Evolutionary conservation across 2,329 filamentous ascomycete genomes (phyloP), one percentile per base, ranked within the genome.

Genomic region (Cladosporium phlei): DNA sequence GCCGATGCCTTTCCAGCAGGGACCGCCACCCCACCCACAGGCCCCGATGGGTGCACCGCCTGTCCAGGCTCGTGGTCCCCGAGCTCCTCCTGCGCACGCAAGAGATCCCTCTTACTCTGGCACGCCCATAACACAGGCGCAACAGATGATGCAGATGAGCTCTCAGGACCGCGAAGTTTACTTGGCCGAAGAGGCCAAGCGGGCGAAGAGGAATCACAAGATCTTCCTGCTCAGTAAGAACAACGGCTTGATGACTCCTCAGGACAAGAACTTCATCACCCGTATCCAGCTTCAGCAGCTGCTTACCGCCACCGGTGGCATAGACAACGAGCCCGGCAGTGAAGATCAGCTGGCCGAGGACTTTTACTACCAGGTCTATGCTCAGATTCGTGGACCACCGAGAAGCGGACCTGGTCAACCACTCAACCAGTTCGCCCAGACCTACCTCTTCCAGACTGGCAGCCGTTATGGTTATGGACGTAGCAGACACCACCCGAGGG

Each of bases 251-350:
- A 98, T 98, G 93, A 98, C 93, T 3, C 93, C 93, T 0, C 91
- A 97, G 63, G 93, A 98, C 69, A 98, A 98, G 76, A 98, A 96
- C 65, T 98, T 97, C 69, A 95, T 98, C 56, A 97, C 93, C 4
- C 83, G 93, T 14, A 98, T 98, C 55, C 93, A 98, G 66, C 77
- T 98, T 43, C 93, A 98, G 69, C 93, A 98, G 65, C 78, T 98
- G 27, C 88, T 98, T 45, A 83, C 91, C 9, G 90, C 93, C 7
- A 95, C 89, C 19, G 91, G 91, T 8, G 93, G 89, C 59, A 79
- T 89, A 3, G 84, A 84, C 44, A 89, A 95, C 52, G 78, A 83
- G 35, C 54, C 55, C 11, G 85, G 85, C 35, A 80, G 82, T 0
- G 90, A 97, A 62, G 81, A 88, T 27, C 82, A 86, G 5, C 76